Evolutionary conservation across 2,329 filamentous ascomycete species (phyloP), one percentile per base, ranked within the genome.

Genomic region (Calycina herbarum): DNA sequence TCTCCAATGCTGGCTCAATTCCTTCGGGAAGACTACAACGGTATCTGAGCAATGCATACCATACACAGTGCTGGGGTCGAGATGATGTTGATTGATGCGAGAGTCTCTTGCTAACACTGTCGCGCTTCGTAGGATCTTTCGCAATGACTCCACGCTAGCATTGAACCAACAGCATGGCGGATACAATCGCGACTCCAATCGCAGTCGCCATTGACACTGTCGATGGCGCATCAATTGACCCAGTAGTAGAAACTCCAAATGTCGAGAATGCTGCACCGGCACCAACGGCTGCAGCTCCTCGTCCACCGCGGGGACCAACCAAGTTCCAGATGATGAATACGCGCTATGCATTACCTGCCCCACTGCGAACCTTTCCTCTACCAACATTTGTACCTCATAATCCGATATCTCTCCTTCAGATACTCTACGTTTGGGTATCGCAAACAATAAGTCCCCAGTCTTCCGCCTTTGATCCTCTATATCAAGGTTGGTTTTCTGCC

Each of bases 311-410:
- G 29, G 66, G 60, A 38, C 67, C 70, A n/a, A 73, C 74, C 5
- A 74, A 71, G 69, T 77, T 78, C 5, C 78, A 80, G 42, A 80
- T 82, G 66, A 80, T 89, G 62, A 88, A 88, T 76, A 83, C 93
- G 76, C 89, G 97, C 63, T 95, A 99, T 79, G 85, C 87, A 60
- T 87, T 92, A 65, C 92, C 93, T 63, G 85, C 91, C 5, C 95
- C 95, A 31, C 80, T 98, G 67, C 86, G 88, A 69, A 89, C 91
- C 5, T 91, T 94, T 75, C 93, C 94, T 29, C 83, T 98, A 10
- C 95, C 95, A 45, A 86, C 86, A 59, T 91, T 99, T 77, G 92
- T 97, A 72, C 94, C 94, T 62, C 93, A 91, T 78, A 97, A 98
- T 76, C 95, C 95, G 56, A 78, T 98, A 57, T 98, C 94, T 45